Percentiles rank a stretch among this genome's conserved stretches.
phyloP scores from a whole-genome alignment of 2,329 filamentous ascomycete genomes.

The Cordyceps cateniannulata region DNA sequence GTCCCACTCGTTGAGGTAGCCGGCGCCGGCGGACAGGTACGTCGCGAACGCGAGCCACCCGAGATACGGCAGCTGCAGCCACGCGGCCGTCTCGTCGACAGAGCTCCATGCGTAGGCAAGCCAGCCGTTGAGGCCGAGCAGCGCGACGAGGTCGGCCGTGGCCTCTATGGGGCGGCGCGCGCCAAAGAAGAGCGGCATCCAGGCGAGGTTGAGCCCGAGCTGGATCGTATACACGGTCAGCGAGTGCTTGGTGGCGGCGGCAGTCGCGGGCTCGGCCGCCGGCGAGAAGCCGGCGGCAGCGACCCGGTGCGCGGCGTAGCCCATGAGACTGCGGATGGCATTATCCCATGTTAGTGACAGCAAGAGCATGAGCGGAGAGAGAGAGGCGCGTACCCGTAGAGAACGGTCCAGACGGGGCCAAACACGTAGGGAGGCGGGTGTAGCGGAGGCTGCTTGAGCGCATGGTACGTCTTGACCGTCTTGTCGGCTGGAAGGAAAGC shows the following conservation, averaged over 20 bases:
- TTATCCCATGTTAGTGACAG: background rate
- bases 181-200: conserved; percentile 93
- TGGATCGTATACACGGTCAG: conserved; percentile 81
- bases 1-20: conserved; percentile 64
- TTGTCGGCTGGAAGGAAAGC: conserved; percentile 38
- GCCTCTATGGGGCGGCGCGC: conserved; percentile 66
- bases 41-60: conserved; percentile 84
- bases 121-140: conserved; percentile 67
- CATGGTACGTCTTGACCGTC: conserved; percentile 56
- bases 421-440: conserved; percentile 56
- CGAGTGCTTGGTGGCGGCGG: conserved; percentile 55
- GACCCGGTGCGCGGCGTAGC: conserved; percentile 79
- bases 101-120: conserved; percentile 70
- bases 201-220: conserved; percentile 75
- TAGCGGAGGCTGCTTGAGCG: conserved; percentile 61
- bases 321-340: conserved; percentile 56
- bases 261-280: conserved; percentile 45
- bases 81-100: conserved; percentile 66
- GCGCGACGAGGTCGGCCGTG: conserved; percentile 64
- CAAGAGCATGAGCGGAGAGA: conserved; percentile 8
- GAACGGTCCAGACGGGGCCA: conserved; percentile 57
- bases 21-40: conserved; percentile 68
- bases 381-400: conserved; percentile 45
- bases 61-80: conserved; percentile 73
- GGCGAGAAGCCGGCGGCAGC: conserved; percentile 57